A percentile compares a stretch with the other conserved stretches of the same genome.
phyloP scores from a whole-genome alignment of 805 yeast species.

The Cyberlindnera mrakii region DNA sequence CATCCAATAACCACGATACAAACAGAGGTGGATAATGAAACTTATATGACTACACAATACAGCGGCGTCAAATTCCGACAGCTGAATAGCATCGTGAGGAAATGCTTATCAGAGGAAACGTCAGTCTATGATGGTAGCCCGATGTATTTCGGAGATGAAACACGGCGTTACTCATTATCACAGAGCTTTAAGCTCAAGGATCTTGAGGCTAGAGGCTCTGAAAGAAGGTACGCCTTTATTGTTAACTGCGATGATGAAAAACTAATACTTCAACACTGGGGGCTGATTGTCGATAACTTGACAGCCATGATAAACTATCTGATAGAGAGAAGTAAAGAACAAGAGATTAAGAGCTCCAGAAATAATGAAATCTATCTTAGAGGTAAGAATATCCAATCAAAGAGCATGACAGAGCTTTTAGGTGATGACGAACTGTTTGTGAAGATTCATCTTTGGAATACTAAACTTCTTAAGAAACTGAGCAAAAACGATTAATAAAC shows the following conservation, averaged over 20 bases:
- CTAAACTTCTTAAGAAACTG: constrained; percentile 39
- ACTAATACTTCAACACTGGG: constrained; percentile 51
- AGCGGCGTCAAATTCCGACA: constrained; percentile 50
- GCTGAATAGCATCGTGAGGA: constrained; percentile 54
- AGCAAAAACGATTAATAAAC: background rate
- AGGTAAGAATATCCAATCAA: constrained; percentile 48
- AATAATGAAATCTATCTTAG: constrained; percentile 48
- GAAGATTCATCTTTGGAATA: constrained; percentile 59
- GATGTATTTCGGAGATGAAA: constrained; percentile 55
- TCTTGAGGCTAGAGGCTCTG: constrained; percentile 66
- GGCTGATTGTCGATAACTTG: constrained; percentile 37
- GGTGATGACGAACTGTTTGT: constrained; percentile 49
- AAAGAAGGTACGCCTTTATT: constrained; percentile 57
- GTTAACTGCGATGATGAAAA: constrained; percentile 50
- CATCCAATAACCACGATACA: constrained; percentile 32
- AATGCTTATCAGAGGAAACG: constrained; percentile 62
- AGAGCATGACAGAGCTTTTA: constrained; percentile 47
- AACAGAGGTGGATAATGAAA: constrained; percentile 13
- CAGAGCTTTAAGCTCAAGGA: constrained; percentile 59
- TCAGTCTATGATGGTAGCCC: constrained; percentile 54
- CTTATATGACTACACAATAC: constrained; percentile 53
- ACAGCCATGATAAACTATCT: constrained; percentile 36
- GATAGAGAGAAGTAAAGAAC: constrained; percentile 23
- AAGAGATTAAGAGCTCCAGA: constrained; percentile 23
- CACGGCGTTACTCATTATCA: constrained; percentile 53